phyloP scores from a whole-genome alignment of 148 eudicot species.

The Selenicereus undatus region DNA sequence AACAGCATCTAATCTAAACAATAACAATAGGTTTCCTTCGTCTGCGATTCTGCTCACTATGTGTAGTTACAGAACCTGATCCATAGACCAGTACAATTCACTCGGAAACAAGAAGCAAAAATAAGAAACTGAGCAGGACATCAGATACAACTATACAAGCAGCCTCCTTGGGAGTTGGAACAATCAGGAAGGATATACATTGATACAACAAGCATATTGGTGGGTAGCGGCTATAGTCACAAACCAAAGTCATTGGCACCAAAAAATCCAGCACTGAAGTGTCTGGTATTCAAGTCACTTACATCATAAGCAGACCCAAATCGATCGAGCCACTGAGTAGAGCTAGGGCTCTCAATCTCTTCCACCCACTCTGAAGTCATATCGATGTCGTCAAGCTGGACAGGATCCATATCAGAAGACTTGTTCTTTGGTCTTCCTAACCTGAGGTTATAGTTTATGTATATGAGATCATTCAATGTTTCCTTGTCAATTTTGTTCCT shows the following conservation, averaged over 20 bases:
- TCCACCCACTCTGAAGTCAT: slow-evolving; percentile 99
- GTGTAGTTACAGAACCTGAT: background rate
- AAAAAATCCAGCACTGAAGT: slow-evolving; percentile 60
- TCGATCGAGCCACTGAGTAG: slow-evolving; percentile 89
- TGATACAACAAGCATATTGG: background rate
- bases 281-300: slow-evolving; percentile 86
- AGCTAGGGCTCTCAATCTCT: slow-evolving; percentile 73
- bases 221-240: slow-evolving; percentile 29
- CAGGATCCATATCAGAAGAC: slow-evolving; percentile 55
- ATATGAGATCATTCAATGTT: slow-evolving; percentile 56
- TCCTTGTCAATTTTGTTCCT: slow-evolving; percentile 92
- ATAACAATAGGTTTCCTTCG: too few relatives aligned
- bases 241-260: slow-evolving; percentile 70
- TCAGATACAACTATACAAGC: background rate
- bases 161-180: background rate
- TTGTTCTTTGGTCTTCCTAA: slow-evolving; percentile 47
- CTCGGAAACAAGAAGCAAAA: too few relatives aligned
- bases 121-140: too few relatives aligned
- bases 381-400: slow-evolving; percentile 80
- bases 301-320: slow-evolving; percentile 79
- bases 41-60: too few relatives aligned
- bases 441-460: slow-evolving; percentile 72
- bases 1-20: too few relatives aligned
- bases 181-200: background rate
- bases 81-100: background rate